Percentiles rank a stretch among this genome's conserved stretches.
These are phyloP conservation scores for Exophiala sp. DNA, from an alignment of 2,329 filamentous ascomycete genomes.

Conservation along the genomic window DNA sequence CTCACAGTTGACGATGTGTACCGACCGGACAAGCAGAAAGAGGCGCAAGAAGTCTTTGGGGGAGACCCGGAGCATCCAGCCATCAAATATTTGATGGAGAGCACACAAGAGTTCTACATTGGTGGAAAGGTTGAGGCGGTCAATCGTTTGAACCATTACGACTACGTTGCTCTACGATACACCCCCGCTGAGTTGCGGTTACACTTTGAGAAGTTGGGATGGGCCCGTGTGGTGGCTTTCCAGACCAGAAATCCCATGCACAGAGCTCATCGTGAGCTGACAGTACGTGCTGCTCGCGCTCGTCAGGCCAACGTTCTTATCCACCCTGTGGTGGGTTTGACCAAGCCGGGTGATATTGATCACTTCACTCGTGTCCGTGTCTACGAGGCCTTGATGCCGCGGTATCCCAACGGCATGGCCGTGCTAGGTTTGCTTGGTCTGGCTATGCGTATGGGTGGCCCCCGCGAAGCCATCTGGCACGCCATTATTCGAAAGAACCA, in stretches of 20 bases:
- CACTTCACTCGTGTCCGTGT: constrained; percentile 99
- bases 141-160: constrained; percentile 94
- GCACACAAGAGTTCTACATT: constrained; percentile 80
- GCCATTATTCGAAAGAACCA: constrained; percentile 99
- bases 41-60: constrained; percentile 92
- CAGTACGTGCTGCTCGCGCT: constrained; percentile 88
- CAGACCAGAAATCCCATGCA: constrained; percentile 99
- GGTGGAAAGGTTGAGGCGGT: constrained; percentile 95
- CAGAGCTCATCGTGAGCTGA: constrained; percentile 94
- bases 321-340: constrained; percentile 95
- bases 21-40: constrained; percentile 85
- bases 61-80: constrained; percentile 88
- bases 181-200: constrained; percentile 89
- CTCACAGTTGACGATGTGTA: constrained; percentile 94
- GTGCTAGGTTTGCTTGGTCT: constrained; percentile 89
- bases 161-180: constrained; percentile 95
- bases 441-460: constrained; percentile 98
- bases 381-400: constrained; percentile 91
- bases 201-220: constrained; percentile 99
- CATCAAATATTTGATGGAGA: constrained; percentile 78
- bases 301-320: constrained; percentile 98
- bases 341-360: constrained; percentile 98
- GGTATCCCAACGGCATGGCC: constrained; percentile 99
- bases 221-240: constrained; percentile 96
- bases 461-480: constrained; percentile 98